Evolutionary conservation across 176 grass and related monocot species (phyloP).

Genomic region (Lolium rigidum): DNA sequence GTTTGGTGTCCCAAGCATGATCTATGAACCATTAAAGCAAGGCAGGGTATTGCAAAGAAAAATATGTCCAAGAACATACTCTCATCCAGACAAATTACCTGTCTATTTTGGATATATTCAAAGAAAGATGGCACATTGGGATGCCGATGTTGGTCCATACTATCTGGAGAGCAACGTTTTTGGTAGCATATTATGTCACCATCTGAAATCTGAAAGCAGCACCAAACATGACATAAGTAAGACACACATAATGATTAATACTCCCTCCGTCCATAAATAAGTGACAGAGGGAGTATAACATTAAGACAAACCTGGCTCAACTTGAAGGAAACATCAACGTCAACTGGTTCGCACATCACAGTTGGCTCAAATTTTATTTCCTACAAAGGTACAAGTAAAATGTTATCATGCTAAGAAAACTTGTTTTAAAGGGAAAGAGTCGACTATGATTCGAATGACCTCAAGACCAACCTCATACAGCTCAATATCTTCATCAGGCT

Average conservation of each 20-base stretch:
- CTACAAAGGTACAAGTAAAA: conserved; percentile 52
- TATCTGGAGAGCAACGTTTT: conserved; percentile 55
- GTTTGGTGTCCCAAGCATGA: conserved; percentile 25
- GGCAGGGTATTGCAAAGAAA: conserved; percentile 3
- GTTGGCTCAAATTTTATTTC: conserved; percentile 83
- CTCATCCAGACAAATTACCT: conserved; percentile 53
- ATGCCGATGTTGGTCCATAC: conserved; percentile 55
- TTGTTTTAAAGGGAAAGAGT: neutral
- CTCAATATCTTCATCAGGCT: conserved; percentile 79
- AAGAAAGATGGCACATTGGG: conserved; percentile 79
- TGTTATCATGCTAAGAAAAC: neutral
- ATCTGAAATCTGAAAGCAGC: conserved; percentile 71
- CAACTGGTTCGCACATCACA: conserved; percentile 67
- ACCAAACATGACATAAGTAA: conserved; percentile 46
- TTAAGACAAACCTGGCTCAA: conserved; percentile 60
- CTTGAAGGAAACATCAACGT: conserved; percentile 49
- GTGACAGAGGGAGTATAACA: neutral
- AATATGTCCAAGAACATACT: neutral
- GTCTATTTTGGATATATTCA: conserved; percentile 92
- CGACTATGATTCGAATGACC: neutral
- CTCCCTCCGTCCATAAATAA: no score
- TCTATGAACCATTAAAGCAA: conserved; percentile 21
- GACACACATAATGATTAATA: conserved; percentile 6
- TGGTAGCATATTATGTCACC: conserved; percentile 92
- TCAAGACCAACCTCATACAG: conserved; percentile 72